A percentile compares a stretch with the other conserved stretches of the same genome.
Conservation (phyloP, 306 rosid genomes). For the Fragaria vesca region DNA sequence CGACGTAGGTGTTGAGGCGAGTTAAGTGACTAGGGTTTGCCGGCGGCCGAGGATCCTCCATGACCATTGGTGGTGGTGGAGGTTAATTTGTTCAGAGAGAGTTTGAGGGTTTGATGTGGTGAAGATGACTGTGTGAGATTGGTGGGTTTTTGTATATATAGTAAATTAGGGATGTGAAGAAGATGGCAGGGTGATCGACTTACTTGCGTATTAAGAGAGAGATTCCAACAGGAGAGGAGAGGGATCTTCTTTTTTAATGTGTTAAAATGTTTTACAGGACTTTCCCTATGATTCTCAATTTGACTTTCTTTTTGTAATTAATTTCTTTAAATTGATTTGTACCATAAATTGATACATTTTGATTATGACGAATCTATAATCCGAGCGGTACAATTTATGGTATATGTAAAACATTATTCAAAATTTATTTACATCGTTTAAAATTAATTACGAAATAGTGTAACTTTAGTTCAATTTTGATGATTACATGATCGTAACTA, state of each 20-base stretch:
- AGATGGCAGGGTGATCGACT: neutral
- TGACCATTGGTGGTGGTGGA: constrained; percentile 14
- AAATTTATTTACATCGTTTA: too few relatives aligned
- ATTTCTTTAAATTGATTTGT: neutral
- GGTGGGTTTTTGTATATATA: neutral
- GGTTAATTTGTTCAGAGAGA: neutral
- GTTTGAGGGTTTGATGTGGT: neutral
- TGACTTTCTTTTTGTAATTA: constrained; percentile 1
- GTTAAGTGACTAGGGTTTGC: constrained; percentile 37
- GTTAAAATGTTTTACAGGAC: constrained; percentile 12
- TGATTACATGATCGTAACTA: too few relatives aligned
- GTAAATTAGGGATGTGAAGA: neutral
- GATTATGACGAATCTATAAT: too few relatives aligned
- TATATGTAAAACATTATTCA: too few relatives aligned
- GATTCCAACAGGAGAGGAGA: constrained; percentile 21
- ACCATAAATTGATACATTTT: neutral
- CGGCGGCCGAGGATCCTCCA: constrained; percentile 43
- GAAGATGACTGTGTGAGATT: neutral
- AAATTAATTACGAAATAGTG: too few relatives aligned
- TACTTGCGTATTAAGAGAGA: constrained; percentile 21
- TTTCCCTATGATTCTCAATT: constrained; percentile 16
- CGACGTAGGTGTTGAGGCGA: constrained; percentile 53
- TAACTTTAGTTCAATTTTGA: too few relatives aligned
- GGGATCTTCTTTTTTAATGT: constrained; percentile 36
- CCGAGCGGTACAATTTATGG: too few relatives aligned